A percentile compares a stretch with the other conserved stretches of the same genome.
phyloP scores from a whole-genome alignment of 331 rosid species.

The Telfairia occidentalis region DNA sequence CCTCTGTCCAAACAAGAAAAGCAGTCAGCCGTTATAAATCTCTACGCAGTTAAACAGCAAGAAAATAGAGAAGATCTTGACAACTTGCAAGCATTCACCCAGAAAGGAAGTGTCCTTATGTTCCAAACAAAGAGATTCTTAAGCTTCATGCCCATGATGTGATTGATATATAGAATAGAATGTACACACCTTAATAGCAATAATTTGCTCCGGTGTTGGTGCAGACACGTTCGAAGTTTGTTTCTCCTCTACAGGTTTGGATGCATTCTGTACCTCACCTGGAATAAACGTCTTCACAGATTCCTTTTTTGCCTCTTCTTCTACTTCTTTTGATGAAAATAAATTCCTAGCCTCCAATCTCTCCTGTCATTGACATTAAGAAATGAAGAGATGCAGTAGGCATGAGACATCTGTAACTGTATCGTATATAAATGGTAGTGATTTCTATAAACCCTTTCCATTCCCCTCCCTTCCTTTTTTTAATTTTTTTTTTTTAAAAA shows the following conservation, averaged over 20 bases:
- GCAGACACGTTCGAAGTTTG: slow-evolving; percentile 42
- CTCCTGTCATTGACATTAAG: slow-evolving; percentile 41
- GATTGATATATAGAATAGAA: not conserved
- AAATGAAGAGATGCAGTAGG: slow-evolving; percentile 13
- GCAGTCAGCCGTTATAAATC: not conserved
- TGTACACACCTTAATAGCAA: slow-evolving; percentile 67
- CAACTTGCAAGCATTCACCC: not conserved
- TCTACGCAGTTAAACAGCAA: not conserved
- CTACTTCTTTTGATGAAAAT: slow-evolving; percentile 59
- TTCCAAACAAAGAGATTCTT: not conserved
- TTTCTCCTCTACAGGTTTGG: slow-evolving; percentile 51
- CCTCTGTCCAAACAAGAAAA: not conserved
- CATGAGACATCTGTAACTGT: not conserved
- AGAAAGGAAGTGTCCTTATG: not conserved
- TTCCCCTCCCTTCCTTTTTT: too few relatives aligned
- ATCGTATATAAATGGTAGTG: not conserved
- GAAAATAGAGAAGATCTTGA: not conserved
- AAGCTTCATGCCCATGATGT: not conserved
- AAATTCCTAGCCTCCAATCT: slow-evolving; percentile 66
- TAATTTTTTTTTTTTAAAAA: too few relatives aligned
- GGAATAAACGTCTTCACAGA: slow-evolving; percentile 27
- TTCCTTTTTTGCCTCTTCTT: slow-evolving; percentile 55
- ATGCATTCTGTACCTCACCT: slow-evolving; percentile 34
- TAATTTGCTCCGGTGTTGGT: slow-evolving; percentile 89
- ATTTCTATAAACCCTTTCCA: not conserved